A percentile compares a stretch with the other conserved stretches of the same genome.
These are phyloP conservation scores for Aschersonia sp. DNA, from an alignment of 2,329 filamentous ascomycete species.

Conservation along the genomic window DNA sequence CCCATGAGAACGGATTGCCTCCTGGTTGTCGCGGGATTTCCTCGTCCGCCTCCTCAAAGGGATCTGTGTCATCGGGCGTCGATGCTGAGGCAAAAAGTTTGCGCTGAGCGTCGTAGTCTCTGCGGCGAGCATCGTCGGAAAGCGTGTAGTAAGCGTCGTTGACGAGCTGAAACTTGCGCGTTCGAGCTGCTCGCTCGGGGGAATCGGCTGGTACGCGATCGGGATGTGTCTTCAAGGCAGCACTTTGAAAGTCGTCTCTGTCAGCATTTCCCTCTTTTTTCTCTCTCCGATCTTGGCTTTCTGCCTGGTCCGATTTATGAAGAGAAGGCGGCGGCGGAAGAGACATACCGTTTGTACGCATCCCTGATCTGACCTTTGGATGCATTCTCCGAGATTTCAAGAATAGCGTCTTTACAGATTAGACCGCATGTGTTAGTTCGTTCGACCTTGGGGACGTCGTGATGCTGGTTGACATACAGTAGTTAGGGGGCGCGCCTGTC, in stretches of 20 bases:
- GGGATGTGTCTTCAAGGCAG: slow-evolving; percentile 82
- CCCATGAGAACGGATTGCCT: slow-evolving; percentile 58
- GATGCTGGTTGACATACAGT: slow-evolving; percentile 29
- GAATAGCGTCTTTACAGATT: slow-evolving; percentile 45
- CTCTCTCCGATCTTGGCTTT: not conserved
- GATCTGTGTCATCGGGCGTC: slow-evolving; percentile 16
- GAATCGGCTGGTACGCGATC: slow-evolving; percentile 77
- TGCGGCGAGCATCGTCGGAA: slow-evolving; percentile 60
- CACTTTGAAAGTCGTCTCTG: slow-evolving; percentile 29
- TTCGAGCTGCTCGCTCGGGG: slow-evolving; percentile 67
- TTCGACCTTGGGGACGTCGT: not conserved
- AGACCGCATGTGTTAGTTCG: not conserved
- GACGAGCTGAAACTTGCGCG: slow-evolving; percentile 78
- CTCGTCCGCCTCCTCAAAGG: slow-evolving; percentile 31
- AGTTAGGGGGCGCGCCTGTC: slow-evolving; percentile 35
- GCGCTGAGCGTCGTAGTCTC: slow-evolving; percentile 67
- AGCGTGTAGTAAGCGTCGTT: slow-evolving; percentile 91
- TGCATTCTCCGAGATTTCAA: slow-evolving; percentile 60
- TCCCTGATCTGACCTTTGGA: slow-evolving; percentile 74
- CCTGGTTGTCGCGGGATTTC: slow-evolving; percentile 26
- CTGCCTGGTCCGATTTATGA: not conserved
- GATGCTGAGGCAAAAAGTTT: slow-evolving; percentile 14
- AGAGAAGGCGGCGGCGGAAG: not conserved
- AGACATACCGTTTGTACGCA: slow-evolving; percentile 72
- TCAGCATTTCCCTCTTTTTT: not conserved